Percentiles rank a stretch among this genome's conserved stretches.
phyloP scores from a whole-genome alignment of 176 grass and related monocot species.

The Urochloa ruziziensis region DNA sequence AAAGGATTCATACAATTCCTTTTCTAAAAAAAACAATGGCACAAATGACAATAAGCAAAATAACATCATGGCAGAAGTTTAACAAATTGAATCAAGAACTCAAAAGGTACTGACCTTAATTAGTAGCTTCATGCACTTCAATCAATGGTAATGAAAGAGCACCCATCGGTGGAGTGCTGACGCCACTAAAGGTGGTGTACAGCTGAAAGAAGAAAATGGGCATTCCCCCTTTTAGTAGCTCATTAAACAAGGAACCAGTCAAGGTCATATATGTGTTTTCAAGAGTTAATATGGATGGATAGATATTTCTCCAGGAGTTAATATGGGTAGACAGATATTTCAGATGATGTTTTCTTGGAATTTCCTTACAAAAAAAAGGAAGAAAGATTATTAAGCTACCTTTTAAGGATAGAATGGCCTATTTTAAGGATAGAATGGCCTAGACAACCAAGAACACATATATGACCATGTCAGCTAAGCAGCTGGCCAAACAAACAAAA shows the following conservation, averaged over 20 bases:
- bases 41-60: neutral
- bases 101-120: conserved; percentile 26
- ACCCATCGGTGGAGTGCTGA: neutral
- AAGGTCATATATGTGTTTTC: no score
- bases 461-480: neutral
- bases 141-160: conserved; percentile 19
- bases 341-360: no score
- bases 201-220: conserved; percentile 28
- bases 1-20: neutral
- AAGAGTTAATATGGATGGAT: no score
- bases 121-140: conserved; percentile 45
- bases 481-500: neutral
- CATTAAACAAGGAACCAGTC: neutral
- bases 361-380: no score
- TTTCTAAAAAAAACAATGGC: neutral
- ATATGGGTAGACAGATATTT: no score
- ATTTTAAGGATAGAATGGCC: no score
- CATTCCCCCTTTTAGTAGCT: neutral
- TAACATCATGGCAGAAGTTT: neutral
- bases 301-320: no score
- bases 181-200: neutral
- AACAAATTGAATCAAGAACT: neutral
- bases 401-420: neutral
- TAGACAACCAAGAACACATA: neutral
- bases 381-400: no score